Evolutionary conservation across 2,329 filamentous ascomycete genomes (phyloP).

Genomic region (Coniella lustricola): DNA sequence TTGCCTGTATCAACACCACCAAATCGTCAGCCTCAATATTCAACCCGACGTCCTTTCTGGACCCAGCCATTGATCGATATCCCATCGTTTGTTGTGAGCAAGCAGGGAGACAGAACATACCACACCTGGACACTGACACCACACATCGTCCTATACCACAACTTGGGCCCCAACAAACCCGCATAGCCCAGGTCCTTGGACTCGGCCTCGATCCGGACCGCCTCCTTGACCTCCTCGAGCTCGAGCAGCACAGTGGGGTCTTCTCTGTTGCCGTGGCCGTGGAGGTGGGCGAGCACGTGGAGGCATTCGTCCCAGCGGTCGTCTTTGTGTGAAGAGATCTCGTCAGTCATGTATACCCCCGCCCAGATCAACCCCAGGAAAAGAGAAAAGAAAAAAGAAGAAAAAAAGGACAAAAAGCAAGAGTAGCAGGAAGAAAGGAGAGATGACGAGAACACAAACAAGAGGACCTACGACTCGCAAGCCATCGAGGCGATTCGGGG

Average conservation of each 20-base stretch:
- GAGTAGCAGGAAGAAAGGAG: neutral
- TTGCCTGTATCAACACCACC: too few relatives aligned
- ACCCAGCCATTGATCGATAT: too few relatives aligned
- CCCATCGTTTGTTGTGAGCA: too few relatives aligned
- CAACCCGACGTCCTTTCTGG: too few relatives aligned
- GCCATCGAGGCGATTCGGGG: slow-evolving; percentile 61
- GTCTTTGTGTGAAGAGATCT: too few relatives aligned
- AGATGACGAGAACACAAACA: neutral
- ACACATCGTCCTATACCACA: slow-evolving; percentile 45
- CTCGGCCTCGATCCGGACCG: slow-evolving; percentile 30
- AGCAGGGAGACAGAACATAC: neutral
- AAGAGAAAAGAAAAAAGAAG: too few relatives aligned
- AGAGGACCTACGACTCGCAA: slow-evolving; percentile 39
- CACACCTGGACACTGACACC: slow-evolving; percentile 46
- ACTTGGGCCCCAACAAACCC: slow-evolving; percentile 38
- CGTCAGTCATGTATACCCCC: too few relatives aligned
- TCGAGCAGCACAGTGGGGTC: slow-evolving; percentile 36
- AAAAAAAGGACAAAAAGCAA: neutral
- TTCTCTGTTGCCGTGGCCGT: slow-evolving; percentile 48
- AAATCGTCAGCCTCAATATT: neutral
- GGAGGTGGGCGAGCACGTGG: slow-evolving; percentile 49
- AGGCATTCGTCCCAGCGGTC: slow-evolving; percentile 62
- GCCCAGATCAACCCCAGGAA: too few relatives aligned
- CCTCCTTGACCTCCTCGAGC: slow-evolving; percentile 23
- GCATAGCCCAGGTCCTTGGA: slow-evolving; percentile 32